A percentile compares a stretch with the other conserved stretches of the same genome.
Evolutionary conservation across 192 early-diverging fungal species (phyloP).

Genomic region (Mortierella claussenii): DNA sequence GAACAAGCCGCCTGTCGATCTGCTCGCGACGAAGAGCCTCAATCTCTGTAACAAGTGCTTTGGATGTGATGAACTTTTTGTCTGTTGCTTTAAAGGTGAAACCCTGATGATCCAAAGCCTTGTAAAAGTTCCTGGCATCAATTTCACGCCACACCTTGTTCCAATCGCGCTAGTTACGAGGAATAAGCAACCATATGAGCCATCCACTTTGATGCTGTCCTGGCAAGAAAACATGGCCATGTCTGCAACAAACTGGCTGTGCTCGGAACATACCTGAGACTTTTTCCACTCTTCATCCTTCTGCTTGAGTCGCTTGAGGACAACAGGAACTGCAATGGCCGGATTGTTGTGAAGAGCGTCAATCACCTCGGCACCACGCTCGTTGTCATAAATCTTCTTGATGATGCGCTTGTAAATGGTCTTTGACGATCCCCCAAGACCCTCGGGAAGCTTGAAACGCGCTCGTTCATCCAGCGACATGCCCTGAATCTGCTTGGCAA

Average conservation of each 20-base stretch:
- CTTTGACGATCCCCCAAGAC: conserved; percentile 85
- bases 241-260: too few species aligned
- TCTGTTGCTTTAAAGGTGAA: conserved; percentile 90
- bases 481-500: conserved; percentile 82
- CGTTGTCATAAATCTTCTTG: conserved; percentile 94
- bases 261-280: conserved; percentile 79
- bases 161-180: conserved; percentile 80
- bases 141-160: conserved; percentile 97
- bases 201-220: too few species aligned
- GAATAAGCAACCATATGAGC: neutral
- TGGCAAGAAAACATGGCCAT: too few species aligned
- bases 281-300: conserved; percentile 99
- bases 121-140: conserved; percentile 94
- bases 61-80: conserved; percentile 80
- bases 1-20: conserved; percentile 62
- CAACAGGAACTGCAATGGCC: conserved; percentile 90
- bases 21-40: conserved; percentile 88
- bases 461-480: conserved; percentile 85
- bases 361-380: conserved; percentile 89
- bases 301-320: conserved; percentile 94
- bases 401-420: conserved; percentile 93
- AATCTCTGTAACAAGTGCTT: conserved; percentile 86
- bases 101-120: conserved; percentile 95
- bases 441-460: conserved; percentile 77
- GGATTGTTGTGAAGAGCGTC: conserved; percentile 94